Evolutionary conservation across 805 yeast genomes (phyloP).

Genomic region (Candida michaelii): DNA sequence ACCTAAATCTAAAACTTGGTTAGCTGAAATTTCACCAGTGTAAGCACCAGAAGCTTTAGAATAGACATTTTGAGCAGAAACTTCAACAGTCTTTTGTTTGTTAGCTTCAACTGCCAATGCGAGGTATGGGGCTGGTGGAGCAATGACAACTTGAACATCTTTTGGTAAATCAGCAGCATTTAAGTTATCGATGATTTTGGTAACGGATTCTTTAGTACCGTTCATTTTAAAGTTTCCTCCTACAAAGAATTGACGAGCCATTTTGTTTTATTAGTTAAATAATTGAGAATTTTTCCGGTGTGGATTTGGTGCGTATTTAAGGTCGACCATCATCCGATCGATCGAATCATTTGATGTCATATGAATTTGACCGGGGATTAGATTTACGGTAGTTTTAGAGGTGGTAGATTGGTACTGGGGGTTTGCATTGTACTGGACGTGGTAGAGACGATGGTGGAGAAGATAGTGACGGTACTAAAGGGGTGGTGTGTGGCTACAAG

Average conservation of each 20-base stretch:
- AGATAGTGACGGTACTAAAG: too few relatives aligned
- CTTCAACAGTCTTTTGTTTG: conserved; percentile 68
- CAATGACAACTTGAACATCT: conserved; percentile 87
- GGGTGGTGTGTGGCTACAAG: too few relatives aligned
- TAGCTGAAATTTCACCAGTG: conserved; percentile 96
- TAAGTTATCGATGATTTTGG: conserved; percentile 77
- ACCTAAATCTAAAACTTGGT: conserved; percentile 85
- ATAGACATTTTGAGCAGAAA: conserved; percentile 92
- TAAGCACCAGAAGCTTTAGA: conserved; percentile 90
- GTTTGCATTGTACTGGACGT: too few relatives aligned
- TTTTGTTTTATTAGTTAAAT: conserved; percentile 11
- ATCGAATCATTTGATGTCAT: conserved; percentile 10
- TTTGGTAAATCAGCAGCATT: conserved; percentile 75
- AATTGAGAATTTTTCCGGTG: background rate
- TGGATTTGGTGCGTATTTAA: background rate
- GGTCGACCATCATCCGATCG: conserved; percentile 19
- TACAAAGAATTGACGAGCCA: conserved; percentile 92
- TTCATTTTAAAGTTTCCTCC: conserved; percentile 99
- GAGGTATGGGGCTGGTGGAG: conserved; percentile 95
- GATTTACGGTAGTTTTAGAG: background rate
- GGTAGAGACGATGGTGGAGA: too few relatives aligned
- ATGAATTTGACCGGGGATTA: background rate
- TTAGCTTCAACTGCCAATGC: conserved; percentile 67
- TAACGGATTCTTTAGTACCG: conserved; percentile 86
- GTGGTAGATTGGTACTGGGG: too few relatives aligned